A percentile compares a stretch with the other conserved stretches of the same genome.
Evolutionary conservation across 2,329 filamentous ascomycete genomes (phyloP).

Genomic region (Venturia asperata): DNA sequence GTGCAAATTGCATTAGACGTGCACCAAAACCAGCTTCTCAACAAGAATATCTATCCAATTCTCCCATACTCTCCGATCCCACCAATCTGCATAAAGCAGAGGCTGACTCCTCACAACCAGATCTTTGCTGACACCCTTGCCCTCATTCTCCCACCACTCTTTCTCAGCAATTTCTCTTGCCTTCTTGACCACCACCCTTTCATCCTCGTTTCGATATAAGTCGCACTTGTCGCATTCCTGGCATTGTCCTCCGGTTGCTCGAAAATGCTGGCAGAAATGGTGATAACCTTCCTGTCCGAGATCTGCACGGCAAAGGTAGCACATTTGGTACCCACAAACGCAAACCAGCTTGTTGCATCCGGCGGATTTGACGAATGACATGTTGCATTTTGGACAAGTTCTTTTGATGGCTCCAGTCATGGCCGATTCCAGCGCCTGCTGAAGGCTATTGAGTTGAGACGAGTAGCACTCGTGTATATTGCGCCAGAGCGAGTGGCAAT

Average conservation of each 20-base stretch:
- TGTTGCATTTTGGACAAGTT: conserved; percentile 84
- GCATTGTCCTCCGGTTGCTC: conserved; percentile 70
- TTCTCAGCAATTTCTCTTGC: conserved; percentile 39
- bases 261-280: conserved; percentile 95
- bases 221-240: conserved; percentile 61
- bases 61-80: conserved; percentile 20
- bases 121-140: conserved; percentile 15
- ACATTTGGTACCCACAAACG: conserved; percentile 95
- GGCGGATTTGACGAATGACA: conserved; percentile 83
- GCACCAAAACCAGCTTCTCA: conserved; percentile 22
- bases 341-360: conserved; percentile 98
- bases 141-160: conserved; percentile 37
- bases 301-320: conserved; percentile 77
- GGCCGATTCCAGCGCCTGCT: conserved; percentile 84
- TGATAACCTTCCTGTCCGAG: conserved; percentile 66
- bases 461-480: conserved; percentile 90
- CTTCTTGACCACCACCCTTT: conserved; percentile 35
- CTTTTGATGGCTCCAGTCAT: conserved; percentile 93
- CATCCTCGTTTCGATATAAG: conserved; percentile 43
- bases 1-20: not conserved
- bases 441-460: conserved; percentile 69
- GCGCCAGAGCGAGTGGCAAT: conserved; percentile 73
- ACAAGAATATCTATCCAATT: conserved; percentile 24
- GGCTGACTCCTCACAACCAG: conserved; percentile 11
- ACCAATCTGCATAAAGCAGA: not conserved